A percentile compares a stretch with the other conserved stretches of the same genome.
phyloP scores from a whole-genome alignment of 2,329 filamentous ascomycete species.

The Fusarium sp. region DNA sequence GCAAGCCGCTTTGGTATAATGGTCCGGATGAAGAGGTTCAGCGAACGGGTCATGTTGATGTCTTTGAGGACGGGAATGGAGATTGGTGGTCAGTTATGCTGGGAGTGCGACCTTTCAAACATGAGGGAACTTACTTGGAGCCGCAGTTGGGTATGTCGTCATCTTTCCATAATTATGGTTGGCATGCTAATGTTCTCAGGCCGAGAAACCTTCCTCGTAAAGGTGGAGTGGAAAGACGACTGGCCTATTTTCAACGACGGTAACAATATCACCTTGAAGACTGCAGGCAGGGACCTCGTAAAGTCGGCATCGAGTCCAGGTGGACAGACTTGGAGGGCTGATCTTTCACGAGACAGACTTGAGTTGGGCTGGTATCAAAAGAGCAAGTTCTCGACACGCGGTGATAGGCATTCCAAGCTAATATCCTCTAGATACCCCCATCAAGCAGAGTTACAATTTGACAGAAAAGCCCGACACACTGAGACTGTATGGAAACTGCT shows the following conservation, averaged over 20 bases:
- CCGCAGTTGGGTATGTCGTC: constrained; percentile 40
- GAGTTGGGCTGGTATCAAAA: constrained; percentile 51
- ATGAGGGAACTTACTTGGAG: constrained; percentile 32
- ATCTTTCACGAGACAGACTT: constrained; percentile 29
- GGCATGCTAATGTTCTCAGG: constrained; percentile 34
- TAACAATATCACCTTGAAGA: constrained; percentile 44
- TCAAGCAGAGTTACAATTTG: constrained; percentile 60
- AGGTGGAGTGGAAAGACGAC: constrained; percentile 45
- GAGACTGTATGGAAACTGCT: constrained; percentile 67
- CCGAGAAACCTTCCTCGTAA: constrained; percentile 48
- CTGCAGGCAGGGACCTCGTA: constrained; percentile 29
- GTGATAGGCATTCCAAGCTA: rapidly evolving
- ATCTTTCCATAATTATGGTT: no score
- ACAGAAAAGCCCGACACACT: constrained; percentile 60
- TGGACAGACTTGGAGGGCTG: constrained; percentile 29
- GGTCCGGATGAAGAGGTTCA: constrained; percentile 64
- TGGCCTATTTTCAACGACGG: constrained; percentile 48
- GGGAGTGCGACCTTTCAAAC: constrained; percentile 39
- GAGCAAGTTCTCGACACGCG: constrained; percentile 5
- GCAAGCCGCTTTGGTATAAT: constrained; percentile 54
- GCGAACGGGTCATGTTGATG: constrained; percentile 52
- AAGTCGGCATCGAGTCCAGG: neutral
- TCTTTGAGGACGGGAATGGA: constrained; percentile 45
- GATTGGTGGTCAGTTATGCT: constrained; percentile 47
- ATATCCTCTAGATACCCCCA: constrained; percentile 39